Conservation (phyloP, 1,284 basidiomycete species). For the Malassezia psittaci region DNA sequence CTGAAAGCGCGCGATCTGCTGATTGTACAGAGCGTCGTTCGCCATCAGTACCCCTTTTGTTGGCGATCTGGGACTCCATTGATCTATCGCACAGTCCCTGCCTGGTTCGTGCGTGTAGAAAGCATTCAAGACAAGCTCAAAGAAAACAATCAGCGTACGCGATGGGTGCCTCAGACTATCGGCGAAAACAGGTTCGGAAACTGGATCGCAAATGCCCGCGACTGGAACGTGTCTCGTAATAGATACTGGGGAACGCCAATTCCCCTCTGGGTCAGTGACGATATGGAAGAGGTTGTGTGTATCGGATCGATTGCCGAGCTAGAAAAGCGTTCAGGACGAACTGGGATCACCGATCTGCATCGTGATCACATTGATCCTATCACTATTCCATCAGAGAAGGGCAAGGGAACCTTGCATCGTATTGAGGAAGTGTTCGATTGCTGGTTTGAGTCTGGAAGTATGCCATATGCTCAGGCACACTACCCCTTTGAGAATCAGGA, state of each 20-base stretch:
- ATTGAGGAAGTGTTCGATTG: constrained; percentile 98
- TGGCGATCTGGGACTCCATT: constrained; percentile 89
- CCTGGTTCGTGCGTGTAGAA: constrained; percentile 88
- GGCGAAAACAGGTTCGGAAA: constrained; percentile 90
- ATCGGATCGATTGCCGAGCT: constrained; percentile 81
- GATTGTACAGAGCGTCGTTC: constrained; percentile 74
- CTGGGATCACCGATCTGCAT: constrained; percentile 82
- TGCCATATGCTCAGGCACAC: constrained; percentile 96
- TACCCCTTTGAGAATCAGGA: constrained; percentile 98
- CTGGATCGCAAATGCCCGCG: constrained; percentile 92
- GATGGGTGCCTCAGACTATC: constrained; percentile 87
- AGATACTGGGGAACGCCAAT: constrained; percentile 98
- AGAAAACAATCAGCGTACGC: constrained; percentile 76
- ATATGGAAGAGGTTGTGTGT: constrained; percentile 82
- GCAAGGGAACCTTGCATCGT: constrained; percentile 75
- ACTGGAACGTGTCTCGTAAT: constrained; percentile 99
- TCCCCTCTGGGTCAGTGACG: constrained; percentile 89
- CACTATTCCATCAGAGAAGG: constrained; percentile 83
- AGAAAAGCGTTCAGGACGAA: constrained; percentile 73
- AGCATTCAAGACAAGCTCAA: constrained; percentile 75
- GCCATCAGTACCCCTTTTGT: constrained; percentile 93
- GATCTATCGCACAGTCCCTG: constrained; percentile 90
- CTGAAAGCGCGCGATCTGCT: constrained; percentile 79
- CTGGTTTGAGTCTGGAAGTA: constrained; percentile 99
- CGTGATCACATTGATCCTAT: constrained; percentile 90